These are phyloP conservation scores for Solanum microdontum DNA, from an alignment of 257 asterid species.

Conservation along the genomic window DNA sequence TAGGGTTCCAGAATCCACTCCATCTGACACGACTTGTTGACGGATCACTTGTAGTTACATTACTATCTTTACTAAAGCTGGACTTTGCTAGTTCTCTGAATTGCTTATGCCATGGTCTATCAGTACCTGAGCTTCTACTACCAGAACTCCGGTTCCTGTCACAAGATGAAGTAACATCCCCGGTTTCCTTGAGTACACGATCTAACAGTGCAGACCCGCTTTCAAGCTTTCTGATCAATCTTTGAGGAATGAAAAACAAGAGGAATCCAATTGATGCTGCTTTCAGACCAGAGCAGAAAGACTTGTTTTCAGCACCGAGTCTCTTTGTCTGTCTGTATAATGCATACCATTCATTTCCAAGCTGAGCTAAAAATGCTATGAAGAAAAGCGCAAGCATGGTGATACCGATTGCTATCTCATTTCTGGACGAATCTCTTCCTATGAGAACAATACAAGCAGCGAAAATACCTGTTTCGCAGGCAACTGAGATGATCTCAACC, in stretches of 20 bases:
- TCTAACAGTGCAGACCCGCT: conserved; percentile 27
- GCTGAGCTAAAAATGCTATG: conserved; percentile 33
- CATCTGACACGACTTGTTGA: conserved; percentile 48
- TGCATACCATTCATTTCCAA: conserved; percentile 51
- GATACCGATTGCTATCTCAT: conserved; percentile 47
- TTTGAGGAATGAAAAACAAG: conserved; percentile 37
- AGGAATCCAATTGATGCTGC: conserved; percentile 49
- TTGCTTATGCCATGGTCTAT: conserved; percentile 65
- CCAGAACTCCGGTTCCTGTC: conserved; percentile 32
- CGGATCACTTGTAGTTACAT: conserved; percentile 33
- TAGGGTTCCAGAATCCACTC: conserved; percentile 54
- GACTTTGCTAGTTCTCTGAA: conserved; percentile 68
- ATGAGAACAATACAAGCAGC: conserved; percentile 37
- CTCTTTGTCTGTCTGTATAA: conserved; percentile 45
- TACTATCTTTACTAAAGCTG: conserved; percentile 55
- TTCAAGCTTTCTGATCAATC: conserved; percentile 26
- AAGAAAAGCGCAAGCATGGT: conserved; percentile 47
- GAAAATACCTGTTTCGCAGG: conserved; percentile 44
- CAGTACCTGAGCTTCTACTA: conserved; percentile 42
- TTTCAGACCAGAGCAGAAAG: conserved; percentile 49
- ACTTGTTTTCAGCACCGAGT: conserved; percentile 20
- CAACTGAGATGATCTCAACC: conserved; percentile 68
- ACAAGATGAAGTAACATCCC: conserved; percentile 14
- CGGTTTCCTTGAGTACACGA: conserved; percentile 3
- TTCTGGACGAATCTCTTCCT: conserved; percentile 25